A percentile compares a stretch with the other conserved stretches of the same genome.
These are phyloP conservation scores for Warburgia ugandensis DNA, from an alignment of 164 flowering plant genomes.

Conservation along the genomic window DNA sequence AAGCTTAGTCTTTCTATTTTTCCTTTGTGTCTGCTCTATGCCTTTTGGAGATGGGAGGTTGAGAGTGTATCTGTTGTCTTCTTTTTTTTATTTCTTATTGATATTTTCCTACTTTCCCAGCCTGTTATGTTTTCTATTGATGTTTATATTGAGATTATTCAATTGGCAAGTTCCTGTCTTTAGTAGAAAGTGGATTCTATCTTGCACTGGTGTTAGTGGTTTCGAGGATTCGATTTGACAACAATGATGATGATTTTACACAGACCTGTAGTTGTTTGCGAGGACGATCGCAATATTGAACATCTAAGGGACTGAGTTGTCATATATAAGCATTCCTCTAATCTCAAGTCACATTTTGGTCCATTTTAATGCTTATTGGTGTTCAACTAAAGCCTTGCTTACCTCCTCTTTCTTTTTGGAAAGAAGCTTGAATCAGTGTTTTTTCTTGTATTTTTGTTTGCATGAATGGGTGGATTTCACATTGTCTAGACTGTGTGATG, in stretches of 20 bases:
- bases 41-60: neutral
- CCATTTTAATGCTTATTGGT: neutral
- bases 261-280: slow-evolving; percentile 59
- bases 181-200: too few species aligned
- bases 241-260: slow-evolving; percentile 30
- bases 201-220: too few species aligned
- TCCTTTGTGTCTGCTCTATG: neutral
- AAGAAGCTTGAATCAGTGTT: neutral
- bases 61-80: neutral
- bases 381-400: neutral
- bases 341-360: neutral
- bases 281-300: slow-evolving; percentile 39
- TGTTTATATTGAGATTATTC: too few species aligned
- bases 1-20: neutral
- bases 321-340: neutral
- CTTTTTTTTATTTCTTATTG: too few species aligned
- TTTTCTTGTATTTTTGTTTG: neutral
- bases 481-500: too few species aligned
- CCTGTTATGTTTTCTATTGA: neutral
- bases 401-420: neutral
- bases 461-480: too few species aligned
- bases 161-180: neutral
- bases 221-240: too few species aligned
- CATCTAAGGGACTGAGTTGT: slow-evolving; percentile 55
- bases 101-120: too few species aligned